A percentile compares a stretch with the other conserved stretches of the same genome.
Conservation (phyloP, 768 basidiomycete species). For the Clathrus columnatus region DNA sequence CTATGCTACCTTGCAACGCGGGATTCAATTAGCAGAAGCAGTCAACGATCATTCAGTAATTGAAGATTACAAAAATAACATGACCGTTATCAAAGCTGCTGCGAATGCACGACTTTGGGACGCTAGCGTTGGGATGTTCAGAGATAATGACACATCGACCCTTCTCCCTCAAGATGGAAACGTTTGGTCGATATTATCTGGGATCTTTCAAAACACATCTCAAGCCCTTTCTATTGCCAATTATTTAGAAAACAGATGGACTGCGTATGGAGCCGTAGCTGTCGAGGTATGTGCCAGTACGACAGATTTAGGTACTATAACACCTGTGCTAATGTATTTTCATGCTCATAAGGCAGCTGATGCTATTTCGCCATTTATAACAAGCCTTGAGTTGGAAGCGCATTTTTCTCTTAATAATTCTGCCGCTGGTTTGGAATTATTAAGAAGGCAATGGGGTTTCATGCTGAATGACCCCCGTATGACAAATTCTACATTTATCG, state of each 20-base stretch:
- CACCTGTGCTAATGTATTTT: no score
- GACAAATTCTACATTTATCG: constrained; percentile 8
- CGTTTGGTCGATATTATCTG: constrained; percentile 2
- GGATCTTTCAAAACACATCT: neutral
- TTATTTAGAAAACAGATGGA: constrained; percentile 2
- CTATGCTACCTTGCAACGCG: neutral
- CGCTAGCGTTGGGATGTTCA: constrained; percentile 2
- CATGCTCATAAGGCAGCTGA: constrained; percentile 1
- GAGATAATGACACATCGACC: constrained; percentile 6
- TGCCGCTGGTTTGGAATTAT: neutral
- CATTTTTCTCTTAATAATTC: constrained; percentile 7
- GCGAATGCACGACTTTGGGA: constrained; percentile 3
- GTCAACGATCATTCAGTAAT: constrained; percentile 2
- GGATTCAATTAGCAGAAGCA: neutral
- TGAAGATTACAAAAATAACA: neutral
- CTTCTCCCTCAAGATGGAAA: constrained; percentile 7
- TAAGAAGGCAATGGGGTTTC: constrained; percentile 7
- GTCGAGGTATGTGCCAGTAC: constrained; percentile 7
- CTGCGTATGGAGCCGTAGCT: constrained; percentile 3
- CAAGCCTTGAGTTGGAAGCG: constrained; percentile 1
- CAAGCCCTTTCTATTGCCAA: constrained; percentile 1
- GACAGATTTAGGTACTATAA: no score
- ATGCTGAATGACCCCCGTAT: constrained; percentile 7
- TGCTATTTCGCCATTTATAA: constrained; percentile 4
- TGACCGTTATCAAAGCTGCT: constrained; percentile 3